Evolutionary conservation across 1,139 yeast species (phyloP).

Genomic region (Hemisphaericaspora xylofermentans): DNA sequence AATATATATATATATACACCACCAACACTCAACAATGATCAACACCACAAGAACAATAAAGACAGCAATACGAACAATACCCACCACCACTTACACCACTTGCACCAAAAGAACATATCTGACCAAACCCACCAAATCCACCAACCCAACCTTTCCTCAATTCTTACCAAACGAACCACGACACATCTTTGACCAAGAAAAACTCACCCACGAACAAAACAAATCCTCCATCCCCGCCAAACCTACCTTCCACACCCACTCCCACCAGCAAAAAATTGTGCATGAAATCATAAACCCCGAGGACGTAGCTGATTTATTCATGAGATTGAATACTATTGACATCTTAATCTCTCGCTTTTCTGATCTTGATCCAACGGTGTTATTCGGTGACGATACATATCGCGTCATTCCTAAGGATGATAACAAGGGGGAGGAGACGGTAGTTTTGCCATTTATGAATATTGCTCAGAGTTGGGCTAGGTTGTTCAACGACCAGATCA

Average conservation of each 20-base stretch:
- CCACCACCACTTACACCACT: no score
- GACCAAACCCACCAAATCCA: constrained; percentile 14
- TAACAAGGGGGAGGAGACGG: background rate
- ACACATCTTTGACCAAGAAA: constrained; percentile 34
- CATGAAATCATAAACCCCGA: constrained; percentile 38
- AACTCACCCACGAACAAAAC: constrained; percentile 30
- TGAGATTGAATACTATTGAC: constrained; percentile 29
- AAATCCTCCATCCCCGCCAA: constrained; percentile 35
- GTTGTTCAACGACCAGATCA: constrained; percentile 25
- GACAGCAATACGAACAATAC: background rate
- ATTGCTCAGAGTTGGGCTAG: constrained; percentile 33
- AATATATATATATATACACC: no score
- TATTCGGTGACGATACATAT: constrained; percentile 24
- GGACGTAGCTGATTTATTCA: constrained; percentile 33
- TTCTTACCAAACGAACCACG: constrained; percentile 34
- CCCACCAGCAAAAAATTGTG: constrained; percentile 26
- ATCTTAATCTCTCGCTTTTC: constrained; percentile 31
- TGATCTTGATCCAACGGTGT: background rate
- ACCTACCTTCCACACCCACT: constrained; percentile 19
- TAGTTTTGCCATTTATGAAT: constrained; percentile 27
- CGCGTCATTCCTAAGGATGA: constrained; percentile 22
- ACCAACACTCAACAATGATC: background rate
- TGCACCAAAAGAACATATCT: constrained; percentile 12
- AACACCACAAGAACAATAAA: background rate
- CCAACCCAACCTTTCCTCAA: no score